Conservation (phyloP, 2,329 filamentous ascomycete genomes). For the Aureobasidium sp. region DNA sequence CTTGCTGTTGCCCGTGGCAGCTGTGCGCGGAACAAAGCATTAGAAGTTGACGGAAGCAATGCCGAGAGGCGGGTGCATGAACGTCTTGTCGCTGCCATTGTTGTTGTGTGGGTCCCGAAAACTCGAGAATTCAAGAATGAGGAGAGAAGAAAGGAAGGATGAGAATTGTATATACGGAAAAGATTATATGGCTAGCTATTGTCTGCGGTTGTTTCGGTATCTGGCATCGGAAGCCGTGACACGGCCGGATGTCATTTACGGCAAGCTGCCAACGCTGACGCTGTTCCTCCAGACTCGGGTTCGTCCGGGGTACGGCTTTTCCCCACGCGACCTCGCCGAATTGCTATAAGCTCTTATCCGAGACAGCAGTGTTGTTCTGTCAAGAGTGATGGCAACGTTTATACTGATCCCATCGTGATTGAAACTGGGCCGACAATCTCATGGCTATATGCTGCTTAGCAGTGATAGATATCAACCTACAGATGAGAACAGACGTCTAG, state of each 20-base stretch:
- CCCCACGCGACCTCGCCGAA: neutral
- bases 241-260: neutral
- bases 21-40: neutral
- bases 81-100: slow-evolving; percentile 8
- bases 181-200: neutral
- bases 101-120: neutral
- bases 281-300: neutral
- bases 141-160: neutral
- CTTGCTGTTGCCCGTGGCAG: neutral
- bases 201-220: neutral
- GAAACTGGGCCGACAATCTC: too few species aligned
- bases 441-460: too few species aligned
- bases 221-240: neutral
- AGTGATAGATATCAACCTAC: too few species aligned
- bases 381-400: neutral
- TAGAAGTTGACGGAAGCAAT: neutral
- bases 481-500: too few species aligned
- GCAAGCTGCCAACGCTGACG: neutral
- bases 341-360: neutral
- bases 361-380: neutral
- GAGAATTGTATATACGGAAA: neutral
- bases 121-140: neutral
- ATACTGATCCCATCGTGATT: too few species aligned
- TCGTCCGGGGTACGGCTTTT: neutral
- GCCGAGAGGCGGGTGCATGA: slow-evolving; percentile 10